Evolutionary conservation across 352 stramenopile species (phyloP), one percentile per base, ranked within the genome.

Genomic region (Phytophthora tubulina): DNA sequence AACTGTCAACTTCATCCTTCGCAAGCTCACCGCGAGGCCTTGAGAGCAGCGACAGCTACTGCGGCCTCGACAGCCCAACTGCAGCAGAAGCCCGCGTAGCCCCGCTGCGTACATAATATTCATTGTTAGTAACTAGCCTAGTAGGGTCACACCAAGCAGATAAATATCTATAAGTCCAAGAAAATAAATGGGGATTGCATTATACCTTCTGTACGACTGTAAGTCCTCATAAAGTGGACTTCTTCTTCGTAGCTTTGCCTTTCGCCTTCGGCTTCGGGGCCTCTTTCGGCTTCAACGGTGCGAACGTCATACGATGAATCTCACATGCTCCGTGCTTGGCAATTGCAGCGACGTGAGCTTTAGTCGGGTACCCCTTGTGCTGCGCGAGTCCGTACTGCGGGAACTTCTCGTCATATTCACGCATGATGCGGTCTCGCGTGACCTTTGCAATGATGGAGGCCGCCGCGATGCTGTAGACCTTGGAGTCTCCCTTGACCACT

Each of bases 381-480:
- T 98, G 91, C 33, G 88, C 89, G 32, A 99, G 88, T 57, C 93
- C 87, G 75, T 99, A 99, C 49, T 91, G 66, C 31, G 97, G 97
- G 81, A 96, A 99, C 64, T 97, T 69, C 44, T 75, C 73, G 71
- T 99, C 86, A 72, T 98, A 98, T 51, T 92, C 84, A 54, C 96
- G 75, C 97, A 99, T 99, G 44, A 99, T 70, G n/a, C 96, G 84
- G 82, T 99, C 98, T 51, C 98, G 85, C 21, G 96, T 98, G 14
- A 99, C 98, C 76, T 99, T 99, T 50, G 98, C 98, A 46, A 99
- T 91, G 65, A 99, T 97, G 38, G 92, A 99, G n/a, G 98, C 98
- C 14, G 97, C 98, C 1, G 96, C 98, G 66, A 99, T 99, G 57
- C 82, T 89, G 79, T 96, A 99, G 49, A 99, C 94, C 67, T 94